A percentile compares a stretch with the other conserved stretches of the same genome.
phyloP scores from a whole-genome alignment of 192 early-diverging fungal genomes.

The Phlyctochytrium arcticum region DNA sequence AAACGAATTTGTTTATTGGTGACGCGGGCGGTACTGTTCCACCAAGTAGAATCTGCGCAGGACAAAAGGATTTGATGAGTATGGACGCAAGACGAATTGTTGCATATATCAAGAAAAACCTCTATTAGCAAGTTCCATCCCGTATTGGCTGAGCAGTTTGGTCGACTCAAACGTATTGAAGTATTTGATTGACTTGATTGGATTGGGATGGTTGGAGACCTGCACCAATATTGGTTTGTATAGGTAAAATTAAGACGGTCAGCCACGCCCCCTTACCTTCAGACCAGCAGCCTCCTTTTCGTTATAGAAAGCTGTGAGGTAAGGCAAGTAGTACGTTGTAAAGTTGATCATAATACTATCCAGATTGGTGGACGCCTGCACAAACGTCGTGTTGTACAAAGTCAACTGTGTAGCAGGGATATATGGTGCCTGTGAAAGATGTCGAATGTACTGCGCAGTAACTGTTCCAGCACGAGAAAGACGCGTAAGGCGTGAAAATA shows the following conservation, averaged over 20 bases:
- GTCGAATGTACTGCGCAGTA: not conserved
- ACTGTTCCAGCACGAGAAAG: not conserved
- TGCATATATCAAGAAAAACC: constrained; percentile 5
- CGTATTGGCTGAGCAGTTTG: not conserved
- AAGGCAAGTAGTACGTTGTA: constrained; percentile 2
- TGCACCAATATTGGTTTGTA: not conserved
- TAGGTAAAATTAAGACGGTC: not conserved
- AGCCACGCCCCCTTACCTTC: constrained; percentile 2
- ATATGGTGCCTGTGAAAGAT: not conserved
- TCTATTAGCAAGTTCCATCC: not conserved
- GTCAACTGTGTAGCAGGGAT: not conserved
- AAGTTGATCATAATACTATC: not conserved
- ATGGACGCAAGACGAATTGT: no score
- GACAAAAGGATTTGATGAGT: no score
- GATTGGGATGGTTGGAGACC: constrained; percentile 5
- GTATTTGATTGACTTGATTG: not conserved
- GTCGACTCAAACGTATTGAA: constrained; percentile 14
- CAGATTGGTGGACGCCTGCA: not conserved
- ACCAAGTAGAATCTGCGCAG: no score
- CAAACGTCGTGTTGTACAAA: not conserved
- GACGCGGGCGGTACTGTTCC: no score
- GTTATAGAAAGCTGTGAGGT: constrained; percentile 5
- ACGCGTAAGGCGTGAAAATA: constrained; percentile 11
- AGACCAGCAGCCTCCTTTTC: not conserved
- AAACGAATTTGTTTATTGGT: constrained; percentile 11